Base-by-base conservation (phyloP, 176 grass and related monocot species). In the Elymus sibiricus region DNA sequence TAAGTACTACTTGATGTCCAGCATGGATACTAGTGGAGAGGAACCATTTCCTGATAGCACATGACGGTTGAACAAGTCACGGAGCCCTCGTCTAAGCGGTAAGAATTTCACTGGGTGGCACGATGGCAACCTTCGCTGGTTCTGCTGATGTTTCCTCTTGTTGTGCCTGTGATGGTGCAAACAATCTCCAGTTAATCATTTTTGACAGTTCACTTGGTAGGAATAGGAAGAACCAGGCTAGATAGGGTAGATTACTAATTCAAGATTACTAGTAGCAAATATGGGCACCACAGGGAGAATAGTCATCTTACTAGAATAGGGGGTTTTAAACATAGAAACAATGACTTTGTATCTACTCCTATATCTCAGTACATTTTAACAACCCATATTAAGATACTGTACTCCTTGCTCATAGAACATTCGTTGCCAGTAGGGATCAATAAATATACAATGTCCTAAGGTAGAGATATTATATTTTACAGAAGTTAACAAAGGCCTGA, bases 151-250 rank as follows among this genome's bases (percentile, higher is more conserved):
- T 56, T 82, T 90, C 85, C 39, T 86, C 83, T 25, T 11, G 39
- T 11, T 87, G 78, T 56, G 61, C 88, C 91, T 93, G 91, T 9
- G 46, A 90, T 85, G 19, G 39, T 44, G n/a, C 28, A 74, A 64
- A 74, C 13, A 55, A 32, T 77, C 19, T 66, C 10, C 39, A 38
- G 11, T 79, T 83, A 47, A 84, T 53, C n/a, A 64, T 64, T 61
- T 35, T 21, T 56, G 34, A 55, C 7, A 80, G 9, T 78, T 46
- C 37, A 73, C 49, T 26, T 19, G 51, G 49, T 47, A 39, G 40
- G 74, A 22, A 12, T 16, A 70, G 7, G 22, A 61, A 70, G 11
- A 67, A 59, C 3, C 37, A 66, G 9, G 37, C 1, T 34, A n/a
- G 10, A 10, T 29, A 81, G 39, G 32, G 6, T 47, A 66, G 6